Percentiles rank a stretch among this genome's conserved stretches.
Conservation (phyloP, 2,329 filamentous ascomycete species). For the Colletotrichum sp. region DNA sequence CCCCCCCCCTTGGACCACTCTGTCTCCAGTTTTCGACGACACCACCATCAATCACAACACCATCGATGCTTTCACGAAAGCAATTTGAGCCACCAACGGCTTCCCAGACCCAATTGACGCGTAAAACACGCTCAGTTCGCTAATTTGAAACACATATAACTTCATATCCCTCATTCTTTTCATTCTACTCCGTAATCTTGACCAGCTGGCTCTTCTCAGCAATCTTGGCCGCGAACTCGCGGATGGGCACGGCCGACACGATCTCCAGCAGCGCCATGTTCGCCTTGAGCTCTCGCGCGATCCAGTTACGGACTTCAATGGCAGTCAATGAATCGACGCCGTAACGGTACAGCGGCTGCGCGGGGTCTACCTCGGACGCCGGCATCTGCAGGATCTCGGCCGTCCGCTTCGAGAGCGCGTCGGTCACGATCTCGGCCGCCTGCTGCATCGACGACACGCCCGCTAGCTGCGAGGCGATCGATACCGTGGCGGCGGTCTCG, state of each 20-base stretch:
- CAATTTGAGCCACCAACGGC: not conserved
- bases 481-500: not conserved
- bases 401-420: constrained; percentile 31
- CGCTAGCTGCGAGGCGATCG: constrained; percentile 34
- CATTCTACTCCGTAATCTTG: not conserved
- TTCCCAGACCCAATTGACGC: not conserved
- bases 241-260: constrained; percentile 45
- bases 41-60: not conserved
- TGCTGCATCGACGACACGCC: constrained; percentile 34
- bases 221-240: constrained; percentile 40
- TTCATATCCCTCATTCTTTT: not conserved
- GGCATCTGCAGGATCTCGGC: not conserved
- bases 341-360: constrained; percentile 22
- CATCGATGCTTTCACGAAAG: not conserved
- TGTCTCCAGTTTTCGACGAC: not conserved
- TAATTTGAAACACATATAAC: not conserved
- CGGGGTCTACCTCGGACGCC: constrained; percentile 23
- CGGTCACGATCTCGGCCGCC: constrained; percentile 34
- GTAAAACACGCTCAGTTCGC: not conserved
- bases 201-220: constrained; percentile 31
- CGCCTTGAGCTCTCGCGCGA: constrained; percentile 47
- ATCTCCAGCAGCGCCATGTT: constrained; percentile 55
- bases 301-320: constrained; percentile 28
- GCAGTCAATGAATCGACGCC: constrained; percentile 26
- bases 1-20: not conserved